These are phyloP conservation scores for Edaphochlamys debaryana DNA, from an alignment of 139 green algal species.

Conservation along the genomic window DNA sequence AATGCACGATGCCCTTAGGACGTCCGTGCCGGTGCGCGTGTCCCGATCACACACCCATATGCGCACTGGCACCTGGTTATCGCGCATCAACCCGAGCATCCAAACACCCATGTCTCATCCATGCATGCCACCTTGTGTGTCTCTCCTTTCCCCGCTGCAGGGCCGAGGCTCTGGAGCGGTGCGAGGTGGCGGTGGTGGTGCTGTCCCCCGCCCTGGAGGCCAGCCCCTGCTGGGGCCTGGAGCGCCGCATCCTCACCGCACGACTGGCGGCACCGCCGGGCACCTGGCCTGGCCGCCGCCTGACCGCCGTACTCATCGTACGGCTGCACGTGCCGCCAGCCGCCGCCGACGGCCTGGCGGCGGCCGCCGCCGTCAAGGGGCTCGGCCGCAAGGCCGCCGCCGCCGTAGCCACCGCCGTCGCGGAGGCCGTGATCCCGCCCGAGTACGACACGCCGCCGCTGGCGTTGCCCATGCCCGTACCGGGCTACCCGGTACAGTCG, in stretches of 20 bases:
- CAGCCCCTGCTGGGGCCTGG: slow-evolving; percentile 8
- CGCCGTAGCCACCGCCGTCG: neutral
- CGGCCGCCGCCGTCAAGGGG: neutral
- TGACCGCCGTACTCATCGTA: slow-evolving; percentile 15
- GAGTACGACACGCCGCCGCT: neutral
- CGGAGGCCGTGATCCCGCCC: neutral
- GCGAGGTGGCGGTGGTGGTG: slow-evolving; percentile 24
- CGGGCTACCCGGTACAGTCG: slow-evolving; percentile 18
- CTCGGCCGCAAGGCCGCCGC: slow-evolving; percentile 26
- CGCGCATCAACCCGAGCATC: too few species aligned
- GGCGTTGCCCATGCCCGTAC: slow-evolving; percentile 1
- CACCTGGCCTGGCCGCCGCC: slow-evolving; percentile 19
- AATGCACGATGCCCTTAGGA: too few species aligned
- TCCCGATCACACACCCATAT: too few species aligned
- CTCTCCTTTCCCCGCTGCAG: neutral
- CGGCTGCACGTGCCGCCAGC: slow-evolving; percentile 33
- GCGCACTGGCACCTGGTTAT: too few species aligned
- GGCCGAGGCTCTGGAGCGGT: slow-evolving; percentile 36
- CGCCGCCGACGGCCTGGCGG: neutral
- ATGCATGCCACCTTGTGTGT: too few species aligned
- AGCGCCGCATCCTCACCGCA: slow-evolving; percentile 5
- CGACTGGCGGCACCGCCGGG: slow-evolving; percentile 31
- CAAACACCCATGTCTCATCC: too few species aligned
- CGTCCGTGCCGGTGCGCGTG: too few species aligned
- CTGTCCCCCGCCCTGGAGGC: slow-evolving; percentile 4